Percentiles rank a stretch among this genome's conserved stretches.
phyloP scores from a whole-genome alignment of 768 basidiomycete genomes.

The Suillus alpinus region DNA sequence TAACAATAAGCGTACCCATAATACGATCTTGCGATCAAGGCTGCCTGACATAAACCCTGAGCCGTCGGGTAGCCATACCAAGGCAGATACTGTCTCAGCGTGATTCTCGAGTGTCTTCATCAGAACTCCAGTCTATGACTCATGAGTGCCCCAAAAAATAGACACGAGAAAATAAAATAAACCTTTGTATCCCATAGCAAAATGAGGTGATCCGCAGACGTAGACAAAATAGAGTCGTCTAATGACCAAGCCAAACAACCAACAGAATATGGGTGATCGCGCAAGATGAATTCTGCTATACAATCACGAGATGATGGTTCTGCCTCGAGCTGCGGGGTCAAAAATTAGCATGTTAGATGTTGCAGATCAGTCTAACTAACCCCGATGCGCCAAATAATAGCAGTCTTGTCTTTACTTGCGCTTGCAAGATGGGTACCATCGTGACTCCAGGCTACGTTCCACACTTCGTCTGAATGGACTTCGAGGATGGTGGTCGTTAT shows the following conservation, averaged over 20 bases:
- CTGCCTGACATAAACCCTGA: conserved; percentile 88
- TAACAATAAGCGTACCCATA: conserved; percentile 61
- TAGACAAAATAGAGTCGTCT: conserved; percentile 81
- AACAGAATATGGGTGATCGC: conserved; percentile 77
- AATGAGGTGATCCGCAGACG: conserved; percentile 76
- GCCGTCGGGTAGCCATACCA: conserved; percentile 87
- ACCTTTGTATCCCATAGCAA: conserved; percentile 92
- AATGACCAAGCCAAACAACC: conserved; percentile 90
- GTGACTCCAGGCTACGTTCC: conserved; percentile 95
- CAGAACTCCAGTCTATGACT: conserved; percentile 67
- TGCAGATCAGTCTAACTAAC: conserved; percentile 43
- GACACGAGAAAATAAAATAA: conserved; percentile 12
- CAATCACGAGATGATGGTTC: conserved; percentile 57
- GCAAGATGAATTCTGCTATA: conserved; percentile 55
- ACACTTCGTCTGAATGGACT: conserved; percentile 91
- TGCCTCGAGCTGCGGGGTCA: conserved; percentile 39
- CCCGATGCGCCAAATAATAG: conserved; percentile 85
- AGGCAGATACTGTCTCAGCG: conserved; percentile 77
- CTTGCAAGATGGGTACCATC: conserved; percentile 82
- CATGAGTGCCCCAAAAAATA: conserved; percentile 10
- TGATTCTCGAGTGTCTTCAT: conserved; percentile 68
- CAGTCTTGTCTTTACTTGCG: conserved; percentile 82
- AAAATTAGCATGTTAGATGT: conserved; percentile 13
- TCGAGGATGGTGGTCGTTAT: conserved; percentile 82
- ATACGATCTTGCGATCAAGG: conserved; percentile 77